These are phyloP conservation scores for Sarocladiaceae sp. DNA, from an alignment of 2,329 filamentous ascomycete species.

Conservation along the genomic window DNA sequence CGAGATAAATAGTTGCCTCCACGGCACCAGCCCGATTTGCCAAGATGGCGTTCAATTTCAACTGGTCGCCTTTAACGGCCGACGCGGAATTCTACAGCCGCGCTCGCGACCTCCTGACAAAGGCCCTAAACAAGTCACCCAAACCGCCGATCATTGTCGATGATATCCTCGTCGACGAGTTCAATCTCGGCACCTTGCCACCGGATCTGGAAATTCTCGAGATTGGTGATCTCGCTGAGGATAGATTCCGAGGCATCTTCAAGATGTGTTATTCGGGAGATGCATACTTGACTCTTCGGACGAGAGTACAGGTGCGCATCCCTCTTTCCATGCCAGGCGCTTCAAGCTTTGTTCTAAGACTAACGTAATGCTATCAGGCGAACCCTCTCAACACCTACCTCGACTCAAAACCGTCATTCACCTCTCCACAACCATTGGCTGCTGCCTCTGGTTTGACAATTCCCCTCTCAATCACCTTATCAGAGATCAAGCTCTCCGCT, in stretches of 20 bases:
- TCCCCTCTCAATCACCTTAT: constrained; percentile 93
- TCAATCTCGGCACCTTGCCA: constrained; percentile 92
- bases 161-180: constrained; percentile 96
- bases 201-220: constrained; percentile 96
- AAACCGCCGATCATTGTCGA: constrained; percentile 99
- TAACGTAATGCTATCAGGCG: constrained; percentile 58
- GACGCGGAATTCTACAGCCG: constrained; percentile 88
- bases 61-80: constrained; percentile 98
- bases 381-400: constrained; percentile 97
- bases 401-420: constrained; percentile 85
- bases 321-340: constrained; percentile 13
- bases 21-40: constrained; percentile 35
- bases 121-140: constrained; percentile 93
- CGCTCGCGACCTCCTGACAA: constrained; percentile 89
- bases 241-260: constrained; percentile 96
- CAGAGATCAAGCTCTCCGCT: constrained; percentile 90
- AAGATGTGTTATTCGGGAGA: constrained; percentile 98
- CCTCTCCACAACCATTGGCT: constrained; percentile 86
- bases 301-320: constrained; percentile 73
- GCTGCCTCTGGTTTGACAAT: constrained; percentile 92
- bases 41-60: constrained; percentile 99
- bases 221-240: constrained; percentile 95
- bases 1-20: background rate
- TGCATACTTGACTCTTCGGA: constrained; percentile 91
- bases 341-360: constrained; percentile 19